Percentiles rank a stretch among this genome's conserved stretches.
phyloP scores from a whole-genome alignment of 2,329 filamentous ascomycete species.

The Chaetomium sp. region DNA sequence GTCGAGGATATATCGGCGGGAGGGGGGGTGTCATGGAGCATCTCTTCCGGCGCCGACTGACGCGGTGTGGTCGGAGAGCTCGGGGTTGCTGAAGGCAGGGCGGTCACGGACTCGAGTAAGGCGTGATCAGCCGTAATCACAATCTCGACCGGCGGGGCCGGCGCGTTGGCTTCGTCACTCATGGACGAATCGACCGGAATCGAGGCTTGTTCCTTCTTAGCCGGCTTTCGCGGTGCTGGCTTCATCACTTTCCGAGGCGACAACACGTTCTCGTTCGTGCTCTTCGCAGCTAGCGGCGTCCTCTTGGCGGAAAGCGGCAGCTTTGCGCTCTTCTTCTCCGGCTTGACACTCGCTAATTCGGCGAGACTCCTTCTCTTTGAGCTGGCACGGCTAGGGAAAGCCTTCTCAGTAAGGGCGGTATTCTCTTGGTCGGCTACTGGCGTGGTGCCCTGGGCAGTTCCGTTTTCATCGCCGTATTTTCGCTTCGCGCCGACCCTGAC shows the following conservation, averaged over 20 bases:
- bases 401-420: slow-evolving; percentile 25
- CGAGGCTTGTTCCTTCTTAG: slow-evolving; percentile 37
- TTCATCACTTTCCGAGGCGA: slow-evolving; percentile 59
- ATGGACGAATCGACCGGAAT: slow-evolving; percentile 39
- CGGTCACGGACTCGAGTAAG: slow-evolving; percentile 38
- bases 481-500: slow-evolving; percentile 58
- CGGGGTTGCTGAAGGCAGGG: slow-evolving; percentile 44
- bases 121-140: slow-evolving; percentile 31
- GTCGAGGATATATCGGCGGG: slow-evolving; percentile 58
- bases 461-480: slow-evolving; percentile 61
- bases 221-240: slow-evolving; percentile 41
- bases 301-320: slow-evolving; percentile 57
- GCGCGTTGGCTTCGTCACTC: slow-evolving; percentile 10
- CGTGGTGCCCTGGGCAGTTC: slow-evolving; percentile 41
- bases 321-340: slow-evolving; percentile 48
- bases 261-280: slow-evolving; percentile 59
- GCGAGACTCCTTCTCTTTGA: slow-evolving; percentile 50
- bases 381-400: slow-evolving; percentile 28
- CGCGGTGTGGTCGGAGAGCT: slow-evolving; percentile 55
- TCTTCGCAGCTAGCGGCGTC: slow-evolving; percentile 57
- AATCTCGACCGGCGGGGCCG: slow-evolving; percentile 27
- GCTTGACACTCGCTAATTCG: slow-evolving; percentile 47
- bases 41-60: slow-evolving; percentile 39
- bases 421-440: slow-evolving; percentile 40
- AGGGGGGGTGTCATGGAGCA: slow-evolving; percentile 58